Conservation (phyloP, 2,329 filamentous ascomycete genomes). For the Aspergillus latus region DNA sequence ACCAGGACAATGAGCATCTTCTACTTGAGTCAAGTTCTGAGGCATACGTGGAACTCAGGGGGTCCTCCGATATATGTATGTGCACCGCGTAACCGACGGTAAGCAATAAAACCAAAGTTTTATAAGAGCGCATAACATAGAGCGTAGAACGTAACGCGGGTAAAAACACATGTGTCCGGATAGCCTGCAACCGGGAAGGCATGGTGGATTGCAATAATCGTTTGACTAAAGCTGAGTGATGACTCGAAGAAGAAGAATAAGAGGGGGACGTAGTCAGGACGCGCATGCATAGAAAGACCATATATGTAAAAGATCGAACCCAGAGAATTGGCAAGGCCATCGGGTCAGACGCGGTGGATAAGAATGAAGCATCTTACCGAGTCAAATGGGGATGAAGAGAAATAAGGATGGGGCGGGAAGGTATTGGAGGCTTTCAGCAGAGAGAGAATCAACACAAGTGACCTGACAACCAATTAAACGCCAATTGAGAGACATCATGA, state of each 20-base stretch:
- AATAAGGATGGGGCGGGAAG: constrained; percentile 1
- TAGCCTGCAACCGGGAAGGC: neutral
- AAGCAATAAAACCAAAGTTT: neutral
- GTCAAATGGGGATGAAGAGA: constrained; percentile 2
- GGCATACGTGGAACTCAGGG: neutral
- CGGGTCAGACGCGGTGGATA: neutral
- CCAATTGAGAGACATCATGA: constrained; percentile 19
- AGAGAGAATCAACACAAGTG: constrained; percentile 6
- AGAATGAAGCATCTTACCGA: neutral
- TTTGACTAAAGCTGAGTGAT: neutral
- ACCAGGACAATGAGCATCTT: neutral
- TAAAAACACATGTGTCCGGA: neutral
- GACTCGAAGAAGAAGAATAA: neutral
- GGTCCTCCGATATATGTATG: neutral
- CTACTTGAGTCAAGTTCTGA: neutral
- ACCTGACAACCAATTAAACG: constrained; percentile 19
- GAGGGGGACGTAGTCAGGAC: neutral
- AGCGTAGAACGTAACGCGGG: neutral
- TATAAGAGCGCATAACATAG: neutral
- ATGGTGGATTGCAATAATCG: neutral
- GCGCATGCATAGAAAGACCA: neutral
- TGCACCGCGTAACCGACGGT: neutral
- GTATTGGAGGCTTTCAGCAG: neutral
- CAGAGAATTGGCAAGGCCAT: neutral
- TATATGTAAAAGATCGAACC: neutral